These are phyloP conservation scores for Escallonia rubra DNA, from an alignment of 129 eudicot genomes.

Conservation along the genomic window DNA sequence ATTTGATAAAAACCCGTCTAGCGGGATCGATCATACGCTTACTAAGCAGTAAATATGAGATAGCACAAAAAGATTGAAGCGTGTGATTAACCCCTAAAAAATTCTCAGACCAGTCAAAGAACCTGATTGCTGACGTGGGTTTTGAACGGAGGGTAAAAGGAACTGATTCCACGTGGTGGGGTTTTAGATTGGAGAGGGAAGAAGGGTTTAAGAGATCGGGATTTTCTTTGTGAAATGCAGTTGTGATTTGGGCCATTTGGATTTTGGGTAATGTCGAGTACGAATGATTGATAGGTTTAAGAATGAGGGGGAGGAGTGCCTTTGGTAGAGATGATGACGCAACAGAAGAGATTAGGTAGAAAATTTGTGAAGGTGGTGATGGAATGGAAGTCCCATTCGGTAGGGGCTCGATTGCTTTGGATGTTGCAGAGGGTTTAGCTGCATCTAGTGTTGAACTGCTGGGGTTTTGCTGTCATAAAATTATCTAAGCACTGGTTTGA, in stretches of 20 bases:
- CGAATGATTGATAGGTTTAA: conserved; percentile 11
- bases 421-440: conserved; percentile 7
- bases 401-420: conserved; percentile 5
- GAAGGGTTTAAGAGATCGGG: conserved; percentile 29
- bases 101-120: conserved; percentile 56
- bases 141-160: conserved; percentile 43
- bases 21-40: conserved; percentile 60
- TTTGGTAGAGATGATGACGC: conserved; percentile 17
- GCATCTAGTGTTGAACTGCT: neutral
- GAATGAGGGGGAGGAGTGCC: conserved; percentile 26
- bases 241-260: conserved; percentile 25
- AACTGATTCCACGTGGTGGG: conserved; percentile 34
- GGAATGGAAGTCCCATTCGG: conserved; percentile 8
- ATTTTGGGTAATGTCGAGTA: conserved; percentile 29
- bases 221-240: conserved; percentile 36
- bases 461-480: no score
- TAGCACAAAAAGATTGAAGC: conserved; percentile 39
- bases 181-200: conserved; percentile 19
- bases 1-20: conserved; percentile 49
- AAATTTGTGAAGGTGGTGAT: conserved; percentile 11
- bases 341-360: conserved; percentile 16
- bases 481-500: no score
- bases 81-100: conserved; percentile 38
- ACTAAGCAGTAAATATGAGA: conserved; percentile 40
- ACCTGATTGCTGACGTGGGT: conserved; percentile 54